These are phyloP conservation scores for Pichia kudriavzevii DNA, from an alignment of 1,139 yeast species.

Conservation along the genomic window DNA sequence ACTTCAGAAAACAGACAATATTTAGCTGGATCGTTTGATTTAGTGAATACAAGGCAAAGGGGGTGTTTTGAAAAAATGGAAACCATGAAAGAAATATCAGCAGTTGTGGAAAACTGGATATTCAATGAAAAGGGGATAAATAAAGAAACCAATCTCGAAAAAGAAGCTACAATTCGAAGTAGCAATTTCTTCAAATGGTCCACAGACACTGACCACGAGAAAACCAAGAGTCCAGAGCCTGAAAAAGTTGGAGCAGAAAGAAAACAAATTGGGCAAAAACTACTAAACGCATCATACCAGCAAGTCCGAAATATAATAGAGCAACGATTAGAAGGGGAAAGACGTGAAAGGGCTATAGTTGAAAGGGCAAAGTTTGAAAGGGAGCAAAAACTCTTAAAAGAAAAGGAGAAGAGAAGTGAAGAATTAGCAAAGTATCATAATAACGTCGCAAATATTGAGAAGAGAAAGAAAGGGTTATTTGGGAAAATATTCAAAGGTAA, in stretches of 20 bases:
- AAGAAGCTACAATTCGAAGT: not conserved
- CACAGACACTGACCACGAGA: constrained; percentile 5
- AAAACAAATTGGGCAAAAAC: constrained; percentile 6
- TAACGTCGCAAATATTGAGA: not conserved
- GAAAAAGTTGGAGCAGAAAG: not conserved
- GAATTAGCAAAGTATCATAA: constrained; percentile 13
- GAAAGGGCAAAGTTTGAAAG: constrained; percentile 12
- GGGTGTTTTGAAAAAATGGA: constrained; percentile 14
- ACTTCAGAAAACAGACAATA: constrained; percentile 15
- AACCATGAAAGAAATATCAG: constrained; percentile 8
- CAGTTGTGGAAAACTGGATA: constrained; percentile 20
- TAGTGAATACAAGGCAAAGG: constrained; percentile 16
- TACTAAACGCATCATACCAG: constrained; percentile 10
- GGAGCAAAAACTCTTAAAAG: constrained; percentile 11
- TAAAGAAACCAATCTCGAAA: not conserved
- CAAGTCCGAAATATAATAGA: constrained; percentile 13
- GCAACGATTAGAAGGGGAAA: constrained; percentile 10
- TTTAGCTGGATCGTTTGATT: not conserved
- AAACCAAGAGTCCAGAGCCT: not conserved
- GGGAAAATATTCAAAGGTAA: constrained; percentile 14
- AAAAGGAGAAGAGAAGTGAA: constrained; percentile 9
- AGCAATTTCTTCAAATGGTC: constrained; percentile 15
- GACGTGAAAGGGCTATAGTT: constrained; percentile 2
- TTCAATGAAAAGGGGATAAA: constrained; percentile 18
- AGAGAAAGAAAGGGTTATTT: constrained; percentile 11